phyloP scores from a whole-genome alignment of 2,329 filamentous ascomycete genomes.

The Paecilomyces sp. region DNA sequence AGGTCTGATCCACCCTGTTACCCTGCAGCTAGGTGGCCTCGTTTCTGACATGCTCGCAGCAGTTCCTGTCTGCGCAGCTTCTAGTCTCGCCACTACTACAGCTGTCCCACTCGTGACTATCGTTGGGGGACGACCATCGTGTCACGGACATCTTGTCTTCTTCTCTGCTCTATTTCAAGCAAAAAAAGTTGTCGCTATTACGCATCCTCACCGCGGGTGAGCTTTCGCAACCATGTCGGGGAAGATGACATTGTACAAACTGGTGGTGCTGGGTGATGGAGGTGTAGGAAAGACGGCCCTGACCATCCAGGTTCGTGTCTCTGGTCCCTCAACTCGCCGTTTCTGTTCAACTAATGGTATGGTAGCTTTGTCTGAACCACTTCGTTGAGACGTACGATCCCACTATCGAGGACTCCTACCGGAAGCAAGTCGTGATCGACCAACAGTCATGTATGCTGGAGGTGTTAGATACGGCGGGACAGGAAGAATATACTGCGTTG shows the following conservation, averaged over 20 bases:
- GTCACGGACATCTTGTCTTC: background rate
- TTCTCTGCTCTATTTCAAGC: background rate
- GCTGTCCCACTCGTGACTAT: background rate
- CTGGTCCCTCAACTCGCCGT: slow-evolving; percentile 1
- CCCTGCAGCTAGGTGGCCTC: background rate
- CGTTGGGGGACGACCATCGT: background rate
- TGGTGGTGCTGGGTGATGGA: slow-evolving; percentile 91
- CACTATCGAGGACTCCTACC: slow-evolving; percentile 62
- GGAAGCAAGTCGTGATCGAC: slow-evolving; percentile 75
- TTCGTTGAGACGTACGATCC: slow-evolving; percentile 87
- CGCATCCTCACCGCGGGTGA: background rate
- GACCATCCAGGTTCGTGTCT: slow-evolving; percentile 62
- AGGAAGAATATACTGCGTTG: slow-evolving; percentile 96
- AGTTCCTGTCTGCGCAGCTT: background rate
- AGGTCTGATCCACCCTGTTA: background rate
- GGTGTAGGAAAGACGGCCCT: slow-evolving; percentile 91
- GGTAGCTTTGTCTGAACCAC: slow-evolving; percentile 86
- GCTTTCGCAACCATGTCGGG: slow-evolving; percentile 60
- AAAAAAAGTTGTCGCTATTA: background rate
- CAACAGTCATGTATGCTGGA: slow-evolving; percentile 89
- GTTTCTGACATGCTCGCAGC: background rate
- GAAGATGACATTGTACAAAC: slow-evolving; percentile 92
- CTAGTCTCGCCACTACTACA: background rate
- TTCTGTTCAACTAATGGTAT: slow-evolving; percentile 5
- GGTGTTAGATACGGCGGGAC: slow-evolving; percentile 91